Percentiles rank a stretch among this genome's conserved stretches.
phyloP scores from a whole-genome alignment of 345 rosid genomes.

The Xanthoceras sorbifolium region DNA sequence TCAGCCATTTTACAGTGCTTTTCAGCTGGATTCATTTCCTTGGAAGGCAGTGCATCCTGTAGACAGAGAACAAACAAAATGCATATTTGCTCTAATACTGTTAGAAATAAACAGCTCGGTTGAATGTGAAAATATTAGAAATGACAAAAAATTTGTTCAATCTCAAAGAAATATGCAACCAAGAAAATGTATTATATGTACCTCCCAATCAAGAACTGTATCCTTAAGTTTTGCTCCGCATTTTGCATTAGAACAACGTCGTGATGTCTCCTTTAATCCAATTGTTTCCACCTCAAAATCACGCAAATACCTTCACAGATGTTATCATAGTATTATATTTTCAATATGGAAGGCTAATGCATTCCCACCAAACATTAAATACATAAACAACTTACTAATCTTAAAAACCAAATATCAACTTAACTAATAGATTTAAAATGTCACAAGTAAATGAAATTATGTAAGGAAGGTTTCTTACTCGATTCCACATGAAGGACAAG shows the following conservation, averaged over 20 bases:
- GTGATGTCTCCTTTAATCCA: constrained; percentile 90
- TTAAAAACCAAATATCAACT: background rate
- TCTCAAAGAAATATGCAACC: background rate
- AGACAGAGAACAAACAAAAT: constrained; percentile 13
- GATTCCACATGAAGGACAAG: constrained; percentile 74
- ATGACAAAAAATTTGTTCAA: background rate
- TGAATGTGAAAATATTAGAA: background rate
- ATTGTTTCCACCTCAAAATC: constrained; percentile 97
- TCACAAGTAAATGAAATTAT: background rate
- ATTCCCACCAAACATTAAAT: background rate
- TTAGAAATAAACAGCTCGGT: background rate
- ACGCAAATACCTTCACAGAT: constrained; percentile 70
- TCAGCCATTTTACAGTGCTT: constrained; percentile 90
- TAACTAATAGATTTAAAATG: background rate
- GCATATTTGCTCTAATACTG: background rate
- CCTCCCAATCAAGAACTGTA: constrained; percentile 99
- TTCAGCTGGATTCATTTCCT: constrained; percentile 88
- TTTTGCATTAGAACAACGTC: constrained; percentile 64
- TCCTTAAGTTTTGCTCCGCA: constrained; percentile 90
- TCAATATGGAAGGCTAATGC: background rate
- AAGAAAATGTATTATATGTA: constrained; percentile 23
- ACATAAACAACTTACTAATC: background rate
- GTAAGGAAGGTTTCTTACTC: constrained; percentile 56
- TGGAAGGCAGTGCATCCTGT: constrained; percentile 88
- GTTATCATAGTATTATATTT: constrained; percentile 9